Evolutionary conservation across 2,329 filamentous ascomycete species (phyloP), one percentile per base, ranked within the genome.

Genomic region (Ceratocystis cacaofunesta): DNA sequence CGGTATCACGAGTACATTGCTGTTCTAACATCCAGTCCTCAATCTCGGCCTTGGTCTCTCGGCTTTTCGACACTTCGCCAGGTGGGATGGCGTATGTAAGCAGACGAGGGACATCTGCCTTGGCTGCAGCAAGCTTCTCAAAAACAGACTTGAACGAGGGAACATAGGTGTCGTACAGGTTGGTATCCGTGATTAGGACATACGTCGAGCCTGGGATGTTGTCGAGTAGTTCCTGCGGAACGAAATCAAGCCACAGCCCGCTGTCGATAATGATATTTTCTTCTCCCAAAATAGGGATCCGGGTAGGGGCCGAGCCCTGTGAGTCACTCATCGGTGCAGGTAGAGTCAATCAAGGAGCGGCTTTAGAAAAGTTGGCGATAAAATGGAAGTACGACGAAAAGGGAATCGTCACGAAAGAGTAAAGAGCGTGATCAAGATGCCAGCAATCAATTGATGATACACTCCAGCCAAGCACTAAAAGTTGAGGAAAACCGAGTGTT

Each of bases 1-100:
- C 89, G 0, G 91, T 96, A 75, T 99, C 94, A 70, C 94, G 83
- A 30, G 92, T 95, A 78, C 94, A 99, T 86, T 87, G 86, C 71
- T 96, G 85, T 70, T 85, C 84, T 67, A 97, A 80, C 84, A 99
- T 87, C 94, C 94, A 99, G 76, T 99, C 94, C 75, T 99, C 94
- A 64, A 99, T 92, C 71, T 92, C 88, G 58, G 88, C 92, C 76
- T 97, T 97, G 63, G 92, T 96, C 74, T 91, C 87, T 69, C 94
- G 85, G 70, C 89, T 90, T 76, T 99, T 99, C 64, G 92, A 96
- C 67, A 85, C 89, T 78, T 99, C 94, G 67, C 94, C 94, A 0
- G 94, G 94, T 1, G 91, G 86, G 68, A 96, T 91, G 70, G 85
- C 81, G 75, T 96, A 94, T 61, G 88, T 88, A 69, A 99, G 83